Evolutionary conservation across 352 stramenopile species (phyloP), one percentile per base, ranked within the genome.

Genomic region (Pythium plurisporium): DNA sequence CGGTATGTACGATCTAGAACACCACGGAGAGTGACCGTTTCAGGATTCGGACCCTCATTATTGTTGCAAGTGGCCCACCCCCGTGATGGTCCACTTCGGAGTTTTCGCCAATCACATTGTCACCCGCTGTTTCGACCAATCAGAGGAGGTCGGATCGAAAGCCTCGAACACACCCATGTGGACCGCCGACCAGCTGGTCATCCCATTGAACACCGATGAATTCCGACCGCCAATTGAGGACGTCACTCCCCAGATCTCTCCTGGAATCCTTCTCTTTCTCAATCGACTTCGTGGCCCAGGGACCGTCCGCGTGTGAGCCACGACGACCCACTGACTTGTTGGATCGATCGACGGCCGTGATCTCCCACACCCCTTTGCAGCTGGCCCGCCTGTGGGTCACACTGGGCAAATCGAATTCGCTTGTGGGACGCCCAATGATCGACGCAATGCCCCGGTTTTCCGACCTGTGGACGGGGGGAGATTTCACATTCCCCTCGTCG

Each of bases 121-220:
- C 14, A 5, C 5, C n/a, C 26, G 17, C 22, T 17, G 14, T 44
- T 44, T 44, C 29, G 19, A 33, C 41, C 41, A 48, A 48, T 48
- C 20, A 48, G 1, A 48, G 22, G 5, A 22, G 30, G 19, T 49
- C 43, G 43, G 23, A 36, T 8, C 14, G 40, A 25, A 5, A 25
- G 6, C 40, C 37, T 12, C 22, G 11, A 46, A 29, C 22, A 25
- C 23, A 64, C n/a, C 40, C 56, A 64, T 53, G 27, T 46, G 46
- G 30, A 42, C 31, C 27, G 45, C 31, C 45, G 37, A 65, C 48
- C 50, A 65, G 59, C 59, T 65, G 59, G 50, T 60, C 36, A 52
- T 40, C 30, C 57, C 29, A 46, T 65, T 67, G 59, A 67, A 67
- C 59, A 67, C 59, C 17, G 36, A 41, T 26, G 59, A 67, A 67